Conservation (phyloP, 1,139 yeast species). For the Hansenula anomala region DNA sequence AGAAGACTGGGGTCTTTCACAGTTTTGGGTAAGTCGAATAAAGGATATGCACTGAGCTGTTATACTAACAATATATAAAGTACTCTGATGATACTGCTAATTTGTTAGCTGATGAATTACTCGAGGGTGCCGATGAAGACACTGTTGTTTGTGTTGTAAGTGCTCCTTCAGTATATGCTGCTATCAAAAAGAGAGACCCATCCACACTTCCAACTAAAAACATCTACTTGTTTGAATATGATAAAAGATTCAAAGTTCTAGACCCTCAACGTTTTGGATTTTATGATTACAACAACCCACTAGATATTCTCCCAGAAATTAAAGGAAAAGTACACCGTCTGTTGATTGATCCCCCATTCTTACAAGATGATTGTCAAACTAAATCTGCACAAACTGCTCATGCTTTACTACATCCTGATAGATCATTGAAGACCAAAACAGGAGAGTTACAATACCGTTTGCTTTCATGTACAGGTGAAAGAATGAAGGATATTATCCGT, state of each 20-base stretch:
- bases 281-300: slow-evolving; percentile 73
- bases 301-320: slow-evolving; percentile 52
- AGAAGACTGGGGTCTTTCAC: slow-evolving; percentile 93
- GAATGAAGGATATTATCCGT: slow-evolving; percentile 63
- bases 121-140: slow-evolving; percentile 68
- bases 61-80: slow-evolving; percentile 3
- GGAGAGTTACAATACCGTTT: slow-evolving; percentile 47
- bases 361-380: slow-evolving; percentile 75
- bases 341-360: slow-evolving; percentile 86
- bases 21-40: slow-evolving; percentile 60
- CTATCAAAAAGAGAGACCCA: slow-evolving; percentile 51
- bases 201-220: slow-evolving; percentile 57
- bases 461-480: slow-evolving; percentile 81
- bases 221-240: slow-evolving; percentile 73
- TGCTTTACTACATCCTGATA: slow-evolving; percentile 44
- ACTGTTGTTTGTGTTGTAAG: slow-evolving; percentile 74
- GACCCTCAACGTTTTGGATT: slow-evolving; percentile 68
- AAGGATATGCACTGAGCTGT: too few species aligned
- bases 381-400: slow-evolving; percentile 65
- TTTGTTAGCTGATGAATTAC: slow-evolving; percentile 57
- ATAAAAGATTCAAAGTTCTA: slow-evolving; percentile 65
- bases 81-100: slow-evolving; percentile 70
- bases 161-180: slow-evolving; percentile 92
- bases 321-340: slow-evolving; percentile 64
- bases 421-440: slow-evolving; percentile 26